phyloP scores from a whole-genome alignment of 108 stramenopile genomes.

The Pseudonitzschia pungens region DNA sequence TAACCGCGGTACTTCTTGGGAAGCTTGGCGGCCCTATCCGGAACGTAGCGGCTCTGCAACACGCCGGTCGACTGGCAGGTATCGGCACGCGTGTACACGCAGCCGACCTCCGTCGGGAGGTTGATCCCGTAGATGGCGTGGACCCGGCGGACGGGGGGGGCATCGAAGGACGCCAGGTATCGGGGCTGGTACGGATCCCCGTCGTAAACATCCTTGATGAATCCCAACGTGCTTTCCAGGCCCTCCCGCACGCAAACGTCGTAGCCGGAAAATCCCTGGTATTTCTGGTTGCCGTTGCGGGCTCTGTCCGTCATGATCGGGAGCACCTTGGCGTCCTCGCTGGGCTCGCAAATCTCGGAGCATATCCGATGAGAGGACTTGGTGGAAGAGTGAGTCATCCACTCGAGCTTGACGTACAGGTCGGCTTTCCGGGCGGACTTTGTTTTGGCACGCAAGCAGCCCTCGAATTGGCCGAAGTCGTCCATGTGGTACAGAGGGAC shows the following conservation, averaged over 20 bases:
- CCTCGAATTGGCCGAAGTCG: constrained; percentile 23
- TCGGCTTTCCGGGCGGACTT: background rate
- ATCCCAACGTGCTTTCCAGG: constrained; percentile 17
- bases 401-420: constrained; percentile 17
- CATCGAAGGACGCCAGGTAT: constrained; percentile 17
- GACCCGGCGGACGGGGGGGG: constrained; percentile 61
- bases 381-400: background rate
- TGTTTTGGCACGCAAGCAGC: constrained; percentile 7
- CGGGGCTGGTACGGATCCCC: constrained; percentile 20
- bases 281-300: constrained; percentile 6
- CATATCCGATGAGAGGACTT: constrained; percentile 18
- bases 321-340: background rate
- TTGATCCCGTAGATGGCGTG: constrained; percentile 66
- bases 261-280: constrained; percentile 25
- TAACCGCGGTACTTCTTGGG: constrained; percentile 17
- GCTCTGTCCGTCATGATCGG: background rate
- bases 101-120: constrained; percentile 51
- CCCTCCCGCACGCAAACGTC: constrained; percentile 38
- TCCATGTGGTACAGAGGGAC: constrained; percentile 27
- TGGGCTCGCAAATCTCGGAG: constrained; percentile 20
- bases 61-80: constrained; percentile 18
- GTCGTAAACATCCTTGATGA: constrained; percentile 27
- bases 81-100: constrained; percentile 47
- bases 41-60: constrained; percentile 27
- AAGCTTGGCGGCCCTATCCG: constrained; percentile 36